phyloP scores from a whole-genome alignment of 805 yeast species.

The Blastobotrys chiropterorum region DNA sequence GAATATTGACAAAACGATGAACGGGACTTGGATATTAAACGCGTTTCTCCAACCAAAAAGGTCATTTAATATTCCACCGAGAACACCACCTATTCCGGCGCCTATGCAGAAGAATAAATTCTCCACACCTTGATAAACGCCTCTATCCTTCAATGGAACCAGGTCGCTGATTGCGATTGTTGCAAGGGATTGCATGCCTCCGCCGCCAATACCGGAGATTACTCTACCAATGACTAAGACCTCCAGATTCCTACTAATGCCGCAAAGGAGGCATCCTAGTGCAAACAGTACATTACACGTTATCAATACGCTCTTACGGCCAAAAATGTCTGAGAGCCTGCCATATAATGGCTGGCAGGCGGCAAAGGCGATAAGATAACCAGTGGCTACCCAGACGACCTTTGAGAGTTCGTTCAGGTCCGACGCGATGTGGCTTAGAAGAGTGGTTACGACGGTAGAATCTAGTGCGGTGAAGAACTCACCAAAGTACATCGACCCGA shows the following conservation, averaged over 20 bases:
- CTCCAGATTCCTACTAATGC: conserved; percentile 46
- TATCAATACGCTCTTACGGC: conserved; percentile 36
- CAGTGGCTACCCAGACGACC: conserved; percentile 66
- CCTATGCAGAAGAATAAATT: conserved; percentile 75
- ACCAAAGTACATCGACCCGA: conserved; percentile 27
- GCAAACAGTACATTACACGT: conserved; percentile 39
- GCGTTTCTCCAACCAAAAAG: conserved; percentile 58
- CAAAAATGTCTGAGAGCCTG: conserved; percentile 54
- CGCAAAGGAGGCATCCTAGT: conserved; percentile 45
- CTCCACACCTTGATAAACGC: conserved; percentile 75
- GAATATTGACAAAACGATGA: conserved; percentile 32
- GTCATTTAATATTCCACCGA: conserved; percentile 49
- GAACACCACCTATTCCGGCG: conserved; percentile 59
- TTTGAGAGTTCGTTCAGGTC: conserved; percentile 48
- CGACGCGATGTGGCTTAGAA: conserved; percentile 52
- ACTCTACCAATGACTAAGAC: conserved; percentile 67
- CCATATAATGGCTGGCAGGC: conserved; percentile 75
- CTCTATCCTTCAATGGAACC: conserved; percentile 69
- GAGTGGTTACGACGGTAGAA: conserved; percentile 55
- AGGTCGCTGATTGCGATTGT: conserved; percentile 74
- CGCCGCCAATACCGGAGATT: conserved; percentile 86
- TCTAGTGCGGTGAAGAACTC: conserved; percentile 49
- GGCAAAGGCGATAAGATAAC: conserved; percentile 59
- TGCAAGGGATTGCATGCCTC: conserved; percentile 73
- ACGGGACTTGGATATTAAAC: conserved; percentile 36